Conservation (phyloP, 2,329 filamentous ascomycete genomes). For the Xenosphaeropsis pyriputrescens region DNA sequence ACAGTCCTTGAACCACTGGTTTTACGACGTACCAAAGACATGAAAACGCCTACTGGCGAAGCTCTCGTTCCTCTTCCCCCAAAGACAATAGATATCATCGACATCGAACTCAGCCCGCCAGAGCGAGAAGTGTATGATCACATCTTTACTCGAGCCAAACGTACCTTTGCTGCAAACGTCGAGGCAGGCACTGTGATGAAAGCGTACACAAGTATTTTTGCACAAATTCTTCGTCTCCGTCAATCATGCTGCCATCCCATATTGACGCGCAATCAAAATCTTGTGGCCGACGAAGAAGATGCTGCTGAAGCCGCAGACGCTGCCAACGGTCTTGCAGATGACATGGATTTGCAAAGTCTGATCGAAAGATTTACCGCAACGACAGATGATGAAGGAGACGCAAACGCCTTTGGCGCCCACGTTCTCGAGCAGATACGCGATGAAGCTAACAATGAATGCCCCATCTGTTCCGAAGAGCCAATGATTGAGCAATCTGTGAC, state of each 20-base stretch:
- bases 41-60: constrained; percentile 84
- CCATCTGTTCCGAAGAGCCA: constrained; percentile 87
- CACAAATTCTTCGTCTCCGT: constrained; percentile 81
- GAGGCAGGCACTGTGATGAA: constrained; percentile 90
- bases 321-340: constrained; percentile 70
- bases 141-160: constrained; percentile 71
- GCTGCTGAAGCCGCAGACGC: constrained; percentile 66
- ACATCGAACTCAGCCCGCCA: constrained; percentile 69
- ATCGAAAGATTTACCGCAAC: constrained; percentile 70
- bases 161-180: constrained; percentile 72
- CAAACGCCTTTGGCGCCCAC: constrained; percentile 68
- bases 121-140: constrained; percentile 89
- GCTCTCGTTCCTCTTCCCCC: constrained; percentile 70
- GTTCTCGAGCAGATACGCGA: constrained; percentile 84
- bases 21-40: constrained; percentile 87
- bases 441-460: constrained; percentile 79
- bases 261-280: constrained; percentile 69
- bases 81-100: constrained; percentile 71
- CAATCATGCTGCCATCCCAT: constrained; percentile 92
- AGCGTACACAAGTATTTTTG: constrained; percentile 93
- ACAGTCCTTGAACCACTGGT: constrained; percentile 95
- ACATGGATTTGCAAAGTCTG: constrained; percentile 85
- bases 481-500: constrained; percentile 93
- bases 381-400: constrained; percentile 44
- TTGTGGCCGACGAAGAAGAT: constrained; percentile 80